Evolutionary conservation across 352 stramenopile species (phyloP).

Genomic region (Globisporangium spinosum): DNA sequence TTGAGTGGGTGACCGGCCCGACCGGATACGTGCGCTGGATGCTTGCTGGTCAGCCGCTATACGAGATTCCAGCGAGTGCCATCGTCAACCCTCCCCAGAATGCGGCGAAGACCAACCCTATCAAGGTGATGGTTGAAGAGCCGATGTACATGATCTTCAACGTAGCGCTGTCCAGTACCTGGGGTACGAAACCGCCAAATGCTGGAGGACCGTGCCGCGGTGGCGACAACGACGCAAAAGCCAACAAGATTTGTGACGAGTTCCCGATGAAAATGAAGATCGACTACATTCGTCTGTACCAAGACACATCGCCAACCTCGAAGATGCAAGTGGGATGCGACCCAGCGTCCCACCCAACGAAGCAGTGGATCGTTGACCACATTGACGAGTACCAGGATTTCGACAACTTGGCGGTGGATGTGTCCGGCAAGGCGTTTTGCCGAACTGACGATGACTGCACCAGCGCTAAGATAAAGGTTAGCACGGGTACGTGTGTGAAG

Average conservation of each 20-base stretch:
- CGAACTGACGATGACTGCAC: slow-evolving; percentile 55
- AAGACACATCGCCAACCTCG: slow-evolving; percentile 37
- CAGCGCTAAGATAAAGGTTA: slow-evolving; percentile 17
- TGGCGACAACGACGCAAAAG: slow-evolving; percentile 34
- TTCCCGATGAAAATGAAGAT: slow-evolving; percentile 76
- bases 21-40: slow-evolving; percentile 68
- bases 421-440: slow-evolving; percentile 66
- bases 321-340: slow-evolving; percentile 62
- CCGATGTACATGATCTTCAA: slow-evolving; percentile 95
- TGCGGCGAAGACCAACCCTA: slow-evolving; percentile 50
- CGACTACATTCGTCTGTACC: slow-evolving; percentile 80
- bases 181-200: slow-evolving; percentile 76
- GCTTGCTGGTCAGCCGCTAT: slow-evolving; percentile 83
- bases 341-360: slow-evolving; percentile 57
- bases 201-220: slow-evolving; percentile 49
- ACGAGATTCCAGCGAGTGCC: slow-evolving; percentile 73
- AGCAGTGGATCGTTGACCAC: slow-evolving; percentile 73
- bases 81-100: slow-evolving; percentile 56
- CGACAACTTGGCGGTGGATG: slow-evolving; percentile 51
- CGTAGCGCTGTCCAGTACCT: slow-evolving; percentile 91
- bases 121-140: slow-evolving; percentile 92
- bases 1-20: slow-evolving; percentile 62
- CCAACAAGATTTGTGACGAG: slow-evolving; percentile 53
- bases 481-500: slow-evolving; percentile 36
- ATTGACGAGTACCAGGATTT: slow-evolving; percentile 70